These are phyloP conservation scores for Malus hybrid DNA, from an alignment of 331 rosid genomes.

Conservation along the genomic window DNA sequence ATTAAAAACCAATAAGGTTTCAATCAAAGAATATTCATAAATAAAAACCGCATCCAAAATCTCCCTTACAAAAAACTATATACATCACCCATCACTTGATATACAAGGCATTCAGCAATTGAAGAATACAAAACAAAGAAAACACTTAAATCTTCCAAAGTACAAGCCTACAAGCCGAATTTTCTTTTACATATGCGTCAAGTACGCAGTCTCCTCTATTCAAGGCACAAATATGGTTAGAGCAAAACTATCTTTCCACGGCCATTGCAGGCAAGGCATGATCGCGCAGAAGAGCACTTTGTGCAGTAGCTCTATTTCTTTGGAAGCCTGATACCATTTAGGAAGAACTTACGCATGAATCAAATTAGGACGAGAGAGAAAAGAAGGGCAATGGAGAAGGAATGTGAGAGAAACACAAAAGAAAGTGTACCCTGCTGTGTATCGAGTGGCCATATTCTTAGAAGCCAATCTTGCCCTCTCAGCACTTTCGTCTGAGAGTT, in stretches of 20 bases:
- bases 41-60: no score
- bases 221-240: background rate
- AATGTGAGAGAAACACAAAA: background rate
- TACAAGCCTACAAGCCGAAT: background rate
- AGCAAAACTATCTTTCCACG: conserved; percentile 56
- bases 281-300: conserved; percentile 72
- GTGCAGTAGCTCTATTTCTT: conserved; percentile 98
- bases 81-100: background rate
- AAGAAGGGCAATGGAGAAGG: background rate
- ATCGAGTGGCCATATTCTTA: conserved; percentile 81
- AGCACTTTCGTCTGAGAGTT: conserved; percentile 62
- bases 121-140: background rate
- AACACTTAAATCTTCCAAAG: background rate
- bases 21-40: no score
- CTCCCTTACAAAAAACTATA: background rate
- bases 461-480: conserved; percentile 62
- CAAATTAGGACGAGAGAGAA: background rate
- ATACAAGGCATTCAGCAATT: background rate
- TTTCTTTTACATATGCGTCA: background rate
- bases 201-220: background rate
- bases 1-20: no score
- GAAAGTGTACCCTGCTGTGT: conserved; percentile 55
- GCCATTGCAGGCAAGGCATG: conserved; percentile 71
- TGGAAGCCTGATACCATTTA: conserved; percentile 57
- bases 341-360: background rate